phyloP scores from a whole-genome alignment of 2,329 filamentous ascomycete genomes.

The Alternaria consortialis region DNA sequence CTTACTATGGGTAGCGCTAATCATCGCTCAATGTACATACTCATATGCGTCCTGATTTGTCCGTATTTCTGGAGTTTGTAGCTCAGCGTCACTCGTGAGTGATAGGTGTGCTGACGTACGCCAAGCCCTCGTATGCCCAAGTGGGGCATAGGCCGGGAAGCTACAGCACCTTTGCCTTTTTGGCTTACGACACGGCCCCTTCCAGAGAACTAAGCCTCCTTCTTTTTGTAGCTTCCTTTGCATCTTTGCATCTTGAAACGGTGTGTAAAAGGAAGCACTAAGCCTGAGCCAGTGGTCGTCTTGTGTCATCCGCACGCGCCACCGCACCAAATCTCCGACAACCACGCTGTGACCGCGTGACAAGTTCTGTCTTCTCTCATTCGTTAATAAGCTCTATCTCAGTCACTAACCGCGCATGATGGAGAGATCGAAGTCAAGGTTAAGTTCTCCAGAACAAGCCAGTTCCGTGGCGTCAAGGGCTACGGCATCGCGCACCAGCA shows the following conservation, averaged over 20 bases:
- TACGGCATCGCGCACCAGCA: conserved; percentile 39
- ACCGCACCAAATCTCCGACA: neutral
- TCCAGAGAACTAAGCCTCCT: neutral
- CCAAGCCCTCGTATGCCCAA: conserved; percentile 6
- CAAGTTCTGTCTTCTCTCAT: conserved; percentile 2
- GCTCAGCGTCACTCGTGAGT: neutral
- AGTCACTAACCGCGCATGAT: conserved; percentile 22
- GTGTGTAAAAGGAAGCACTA: neutral
- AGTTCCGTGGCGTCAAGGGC: conserved; percentile 35
- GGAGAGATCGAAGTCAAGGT: conserved; percentile 31
- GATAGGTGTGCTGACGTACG: conserved; percentile 14
- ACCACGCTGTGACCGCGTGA: conserved; percentile 13
- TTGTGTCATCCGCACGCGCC: conserved; percentile 9
- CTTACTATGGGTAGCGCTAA: neutral
- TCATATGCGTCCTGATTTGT: neutral
- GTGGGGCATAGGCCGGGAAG: conserved; percentile 3
- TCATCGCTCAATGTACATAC: neutral
- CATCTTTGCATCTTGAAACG: neutral
- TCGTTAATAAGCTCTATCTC: neutral
- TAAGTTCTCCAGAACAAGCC: conserved; percentile 34
- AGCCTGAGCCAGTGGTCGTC: neutral
- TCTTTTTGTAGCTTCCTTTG: neutral
- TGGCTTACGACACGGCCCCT: neutral
- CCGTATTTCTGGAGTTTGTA: neutral
- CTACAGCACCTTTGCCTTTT: conserved; percentile 7